These are phyloP conservation scores for Afroboletus lepidellus DNA, from an alignment of 1,284 basidiomycete genomes.

Conservation along the genomic window DNA sequence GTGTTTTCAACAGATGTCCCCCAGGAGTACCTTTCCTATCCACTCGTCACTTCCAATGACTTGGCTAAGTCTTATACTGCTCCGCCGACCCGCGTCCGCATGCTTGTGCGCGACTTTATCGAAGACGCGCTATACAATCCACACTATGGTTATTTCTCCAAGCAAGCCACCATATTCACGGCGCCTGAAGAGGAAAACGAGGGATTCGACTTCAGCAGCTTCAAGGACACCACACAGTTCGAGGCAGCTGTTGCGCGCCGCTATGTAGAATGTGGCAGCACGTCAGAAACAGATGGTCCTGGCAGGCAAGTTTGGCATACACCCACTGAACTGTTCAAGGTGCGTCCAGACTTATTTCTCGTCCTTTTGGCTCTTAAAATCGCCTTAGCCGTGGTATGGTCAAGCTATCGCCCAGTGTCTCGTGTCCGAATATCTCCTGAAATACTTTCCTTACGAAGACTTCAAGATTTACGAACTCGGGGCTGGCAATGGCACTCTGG, in stretches of 20 bases:
- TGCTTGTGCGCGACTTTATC: slow-evolving; percentile 96
- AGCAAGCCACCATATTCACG: slow-evolving; percentile 85
- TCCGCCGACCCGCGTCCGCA: slow-evolving; percentile 83
- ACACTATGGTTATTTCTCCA: slow-evolving; percentile 95
- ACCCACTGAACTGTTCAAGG: slow-evolving; percentile 97
- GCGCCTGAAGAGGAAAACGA: slow-evolving; percentile 51
- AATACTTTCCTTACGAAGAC: slow-evolving; percentile 95
- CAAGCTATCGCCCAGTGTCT: slow-evolving; percentile 87
- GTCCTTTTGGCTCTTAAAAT: slow-evolving; percentile 8
- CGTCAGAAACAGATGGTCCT: slow-evolving; percentile 59
- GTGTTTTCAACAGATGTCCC: slow-evolving; percentile 50
- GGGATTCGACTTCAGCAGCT: slow-evolving; percentile 66
- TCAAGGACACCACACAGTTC: slow-evolving; percentile 76
- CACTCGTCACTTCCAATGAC: slow-evolving; percentile 73
- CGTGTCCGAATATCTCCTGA: slow-evolving; percentile 87
- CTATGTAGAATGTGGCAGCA: slow-evolving; percentile 69
- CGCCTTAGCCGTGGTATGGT: slow-evolving; percentile 85
- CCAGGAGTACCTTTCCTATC: slow-evolving; percentile 53
- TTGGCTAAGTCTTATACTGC: slow-evolving; percentile 47
- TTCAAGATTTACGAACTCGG: slow-evolving; percentile 96
- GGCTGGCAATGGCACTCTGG: slow-evolving; percentile 95
- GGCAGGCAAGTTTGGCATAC: slow-evolving; percentile 98
- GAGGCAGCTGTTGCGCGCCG: slow-evolving; percentile 76
- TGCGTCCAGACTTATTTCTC: slow-evolving; percentile 38
- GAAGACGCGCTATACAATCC: slow-evolving; percentile 98